A percentile compares a stretch with the other conserved stretches of the same genome.
phyloP scores from a whole-genome alignment of 2,329 filamentous ascomycete species.

The Venturia aucupariae region DNA sequence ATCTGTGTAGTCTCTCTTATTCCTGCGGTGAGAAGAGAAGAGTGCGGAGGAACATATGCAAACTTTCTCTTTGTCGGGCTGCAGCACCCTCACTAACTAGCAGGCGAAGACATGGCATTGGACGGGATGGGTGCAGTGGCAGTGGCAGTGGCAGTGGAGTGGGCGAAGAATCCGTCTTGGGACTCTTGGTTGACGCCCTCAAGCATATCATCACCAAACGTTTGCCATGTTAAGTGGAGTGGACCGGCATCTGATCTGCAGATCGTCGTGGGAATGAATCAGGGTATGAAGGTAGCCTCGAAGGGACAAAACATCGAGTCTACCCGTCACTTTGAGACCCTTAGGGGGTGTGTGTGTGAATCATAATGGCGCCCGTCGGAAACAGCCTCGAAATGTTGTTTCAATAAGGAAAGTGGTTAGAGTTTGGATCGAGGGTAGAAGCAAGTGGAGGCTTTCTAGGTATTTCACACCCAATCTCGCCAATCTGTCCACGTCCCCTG shows the following conservation, averaged over 20 bases:
- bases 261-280: background rate
- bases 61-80: background rate
- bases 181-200: background rate
- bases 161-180: background rate
- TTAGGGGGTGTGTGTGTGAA: background rate
- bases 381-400: background rate
- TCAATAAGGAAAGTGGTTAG: background rate
- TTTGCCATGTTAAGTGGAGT: background rate
- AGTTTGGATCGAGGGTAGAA: background rate
- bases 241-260: background rate
- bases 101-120: background rate
- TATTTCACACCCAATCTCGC: background rate
- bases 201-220: conserved; percentile 7
- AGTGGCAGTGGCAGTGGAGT: too few relatives aligned
- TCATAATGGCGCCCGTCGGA: background rate
- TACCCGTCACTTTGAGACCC: too few relatives aligned
- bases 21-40: background rate
- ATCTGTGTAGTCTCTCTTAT: background rate
- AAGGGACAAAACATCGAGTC: background rate
- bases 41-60: background rate
- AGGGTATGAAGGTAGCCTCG: too few relatives aligned
- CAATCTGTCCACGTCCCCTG: background rate
- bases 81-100: background rate
- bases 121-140: too few relatives aligned
- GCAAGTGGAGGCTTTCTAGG: background rate